These are phyloP conservation scores for Aspergillus sp. DNA, from an alignment of 2,329 filamentous ascomycete species.

Conservation along the genomic window DNA sequence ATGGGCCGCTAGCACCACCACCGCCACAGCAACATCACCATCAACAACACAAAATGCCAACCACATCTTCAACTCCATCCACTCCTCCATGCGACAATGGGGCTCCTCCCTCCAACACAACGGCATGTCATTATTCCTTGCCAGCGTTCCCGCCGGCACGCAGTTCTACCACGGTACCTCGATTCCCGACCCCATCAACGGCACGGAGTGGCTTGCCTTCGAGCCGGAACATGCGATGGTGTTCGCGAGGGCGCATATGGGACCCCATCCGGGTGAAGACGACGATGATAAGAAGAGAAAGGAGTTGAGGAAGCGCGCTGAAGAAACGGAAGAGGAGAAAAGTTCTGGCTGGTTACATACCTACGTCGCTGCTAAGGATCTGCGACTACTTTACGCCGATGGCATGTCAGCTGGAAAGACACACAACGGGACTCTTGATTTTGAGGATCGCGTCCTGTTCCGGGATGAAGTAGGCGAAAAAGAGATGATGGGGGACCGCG, in stretches of 20 bases:
- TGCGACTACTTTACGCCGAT: conserved; percentile 68
- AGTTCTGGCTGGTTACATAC: conserved; percentile 64
- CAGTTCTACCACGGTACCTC: conserved; percentile 67
- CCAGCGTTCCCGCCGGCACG: conserved; percentile 63
- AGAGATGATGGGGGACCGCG: conserved; percentile 42
- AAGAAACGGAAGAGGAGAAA: background rate
- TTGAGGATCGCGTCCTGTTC: conserved; percentile 64
- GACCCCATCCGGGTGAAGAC: conserved; percentile 14
- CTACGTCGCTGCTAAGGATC: conserved; percentile 59
- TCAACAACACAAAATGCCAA: conserved; percentile 53
- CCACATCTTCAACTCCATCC: conserved; percentile 71
- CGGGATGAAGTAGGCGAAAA: conserved; percentile 32
- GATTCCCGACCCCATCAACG: conserved; percentile 49
- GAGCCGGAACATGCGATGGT: conserved; percentile 71
- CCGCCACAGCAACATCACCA: background rate
- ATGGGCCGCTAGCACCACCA: background rate
- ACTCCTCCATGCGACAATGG: conserved; percentile 73
- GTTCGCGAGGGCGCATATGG: conserved; percentile 53
- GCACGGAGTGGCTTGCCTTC: conserved; percentile 72
- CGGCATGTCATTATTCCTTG: conserved; percentile 71
- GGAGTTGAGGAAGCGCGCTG: background rate
- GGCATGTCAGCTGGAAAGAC: conserved; percentile 70
- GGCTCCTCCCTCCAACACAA: conserved; percentile 73
- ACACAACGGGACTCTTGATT: conserved; percentile 65
- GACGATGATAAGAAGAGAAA: background rate